These are phyloP conservation scores for Mucor lusitanicus DNA, from an alignment of 371 early-diverging fungal genomes.

Conservation along the genomic window DNA sequence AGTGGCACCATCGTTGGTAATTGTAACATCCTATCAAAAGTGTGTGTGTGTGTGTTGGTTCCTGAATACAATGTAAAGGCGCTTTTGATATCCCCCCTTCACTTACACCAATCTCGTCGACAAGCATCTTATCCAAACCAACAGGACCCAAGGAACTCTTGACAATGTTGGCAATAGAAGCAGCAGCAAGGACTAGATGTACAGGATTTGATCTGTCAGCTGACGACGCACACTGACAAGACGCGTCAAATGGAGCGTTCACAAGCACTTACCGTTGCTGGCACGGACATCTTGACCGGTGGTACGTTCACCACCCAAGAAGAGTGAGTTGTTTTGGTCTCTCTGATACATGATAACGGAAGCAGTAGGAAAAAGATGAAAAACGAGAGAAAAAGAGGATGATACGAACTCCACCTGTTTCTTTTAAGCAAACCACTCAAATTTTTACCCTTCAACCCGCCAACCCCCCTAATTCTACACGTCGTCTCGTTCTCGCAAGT, in stretches of 20 bases:
- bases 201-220: background rate
- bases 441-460: background rate
- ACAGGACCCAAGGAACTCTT: slow-evolving; percentile 99
- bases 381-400: background rate
- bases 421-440: background rate
- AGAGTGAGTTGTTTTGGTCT: slow-evolving; percentile 31
- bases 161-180: slow-evolving; percentile 97
- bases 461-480: background rate
- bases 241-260: slow-evolving; percentile 9
- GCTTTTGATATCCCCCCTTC: background rate
- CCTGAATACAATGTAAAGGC: background rate
- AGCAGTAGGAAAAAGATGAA: slow-evolving; percentile 1
- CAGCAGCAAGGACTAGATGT: slow-evolving; percentile 52
- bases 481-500: background rate
- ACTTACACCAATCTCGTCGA: slow-evolving; percentile 97
- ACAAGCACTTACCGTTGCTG: slow-evolving; percentile 84
- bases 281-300: slow-evolving; percentile 93
- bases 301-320: slow-evolving; percentile 90
- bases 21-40: slow-evolving; percentile 88
- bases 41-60: background rate
- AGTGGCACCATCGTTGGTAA: slow-evolving; percentile 99
- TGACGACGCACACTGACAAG: background rate
- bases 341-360: slow-evolving; percentile 19
- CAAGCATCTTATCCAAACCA: slow-evolving; percentile 99
- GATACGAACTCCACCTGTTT: background rate